Evolutionary conservation across 257 asterid genomes (phyloP).

Genomic region (Scutellaria barbata): DNA sequence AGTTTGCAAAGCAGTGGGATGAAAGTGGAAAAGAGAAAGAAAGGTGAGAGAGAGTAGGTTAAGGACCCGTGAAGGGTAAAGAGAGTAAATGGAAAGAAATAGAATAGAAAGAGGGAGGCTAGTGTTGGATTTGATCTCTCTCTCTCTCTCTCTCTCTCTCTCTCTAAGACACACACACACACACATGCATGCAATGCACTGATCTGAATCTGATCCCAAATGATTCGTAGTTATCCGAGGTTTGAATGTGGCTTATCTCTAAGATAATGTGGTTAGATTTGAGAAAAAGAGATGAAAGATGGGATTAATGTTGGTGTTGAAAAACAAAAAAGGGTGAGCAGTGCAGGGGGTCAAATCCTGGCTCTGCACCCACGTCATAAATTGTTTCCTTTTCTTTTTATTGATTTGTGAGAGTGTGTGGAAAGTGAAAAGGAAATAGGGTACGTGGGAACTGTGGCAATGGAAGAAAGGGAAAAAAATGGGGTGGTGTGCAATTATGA

Average conservation of each 20-base stretch:
- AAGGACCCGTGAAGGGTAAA: conserved; percentile 9
- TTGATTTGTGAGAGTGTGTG: not conserved
- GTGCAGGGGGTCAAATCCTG: conserved; percentile 46
- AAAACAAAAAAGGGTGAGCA: conserved; percentile 42
- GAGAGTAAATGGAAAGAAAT: conserved; percentile 16
- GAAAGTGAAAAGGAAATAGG: conserved; percentile 10
- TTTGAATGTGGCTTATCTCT: too few relatives aligned
- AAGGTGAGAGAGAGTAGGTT: not conserved
- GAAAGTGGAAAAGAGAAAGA: too few relatives aligned
- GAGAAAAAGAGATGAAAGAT: too few relatives aligned
- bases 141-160: too few relatives aligned
- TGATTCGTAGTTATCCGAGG: too few relatives aligned
- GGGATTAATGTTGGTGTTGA: conserved; percentile 47
- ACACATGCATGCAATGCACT: too few relatives aligned
- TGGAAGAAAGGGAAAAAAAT: conserved; percentile 15
- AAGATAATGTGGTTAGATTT: too few relatives aligned
- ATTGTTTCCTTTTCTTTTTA: not conserved
- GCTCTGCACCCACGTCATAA: conserved; percentile 28
- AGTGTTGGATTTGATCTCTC: not conserved
- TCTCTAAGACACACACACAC: too few relatives aligned
- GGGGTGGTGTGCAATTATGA: conserved; percentile 66
- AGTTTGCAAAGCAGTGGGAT: too few relatives aligned
- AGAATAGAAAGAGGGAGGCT: not conserved
- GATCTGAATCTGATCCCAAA: too few relatives aligned
- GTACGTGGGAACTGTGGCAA: conserved; percentile 20